phyloP scores from a whole-genome alignment of 768 basidiomycete species.

The Collybiopsis luxurians region DNA sequence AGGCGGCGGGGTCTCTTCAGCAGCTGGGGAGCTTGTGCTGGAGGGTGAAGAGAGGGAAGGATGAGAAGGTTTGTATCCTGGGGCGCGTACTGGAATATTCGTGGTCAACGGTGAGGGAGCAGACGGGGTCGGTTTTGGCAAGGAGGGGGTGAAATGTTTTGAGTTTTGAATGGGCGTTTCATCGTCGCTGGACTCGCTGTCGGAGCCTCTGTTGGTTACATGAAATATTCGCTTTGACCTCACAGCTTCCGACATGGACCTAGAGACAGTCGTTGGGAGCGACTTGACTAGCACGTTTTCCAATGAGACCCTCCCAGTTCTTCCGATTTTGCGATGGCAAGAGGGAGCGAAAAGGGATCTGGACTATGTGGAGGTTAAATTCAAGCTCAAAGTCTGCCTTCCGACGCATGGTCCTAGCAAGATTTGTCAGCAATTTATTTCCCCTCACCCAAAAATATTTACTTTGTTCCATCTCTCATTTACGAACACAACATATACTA shows the following conservation, averaged over 20 bases:
- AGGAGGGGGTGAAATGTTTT: slow-evolving; percentile 18
- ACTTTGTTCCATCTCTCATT: too few relatives aligned
- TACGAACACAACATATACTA: too few relatives aligned
- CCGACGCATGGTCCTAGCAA: too few relatives aligned
- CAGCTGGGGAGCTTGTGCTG: slow-evolving; percentile 59
- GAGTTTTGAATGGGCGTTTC: not conserved
- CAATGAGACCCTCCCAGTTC: not conserved
- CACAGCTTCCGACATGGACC: slow-evolving; percentile 12
- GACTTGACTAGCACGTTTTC: not conserved
- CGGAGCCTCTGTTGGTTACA: slow-evolving; percentile 14
- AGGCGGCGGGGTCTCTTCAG: slow-evolving; percentile 67
- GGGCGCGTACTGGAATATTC: slow-evolving; percentile 29
- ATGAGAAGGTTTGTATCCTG: slow-evolving; percentile 40
- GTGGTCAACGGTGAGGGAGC: slow-evolving; percentile 34
- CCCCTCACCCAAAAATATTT: too few relatives aligned
- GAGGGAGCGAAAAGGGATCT: too few relatives aligned
- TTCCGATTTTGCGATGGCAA: not conserved
- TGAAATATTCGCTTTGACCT: slow-evolving; percentile 8
- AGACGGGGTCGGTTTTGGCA: slow-evolving; percentile 28
- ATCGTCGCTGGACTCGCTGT: slow-evolving; percentile 22
- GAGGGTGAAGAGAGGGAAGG: slow-evolving; percentile 70
- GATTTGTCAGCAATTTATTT: too few relatives aligned
- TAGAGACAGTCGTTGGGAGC: not conserved
- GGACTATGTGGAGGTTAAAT: too few relatives aligned
- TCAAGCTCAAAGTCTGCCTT: too few relatives aligned